These are phyloP conservation scores for Verticillium nonalfalfae DNA, from an alignment of 2,329 filamentous ascomycete genomes.

Conservation along the genomic window DNA sequence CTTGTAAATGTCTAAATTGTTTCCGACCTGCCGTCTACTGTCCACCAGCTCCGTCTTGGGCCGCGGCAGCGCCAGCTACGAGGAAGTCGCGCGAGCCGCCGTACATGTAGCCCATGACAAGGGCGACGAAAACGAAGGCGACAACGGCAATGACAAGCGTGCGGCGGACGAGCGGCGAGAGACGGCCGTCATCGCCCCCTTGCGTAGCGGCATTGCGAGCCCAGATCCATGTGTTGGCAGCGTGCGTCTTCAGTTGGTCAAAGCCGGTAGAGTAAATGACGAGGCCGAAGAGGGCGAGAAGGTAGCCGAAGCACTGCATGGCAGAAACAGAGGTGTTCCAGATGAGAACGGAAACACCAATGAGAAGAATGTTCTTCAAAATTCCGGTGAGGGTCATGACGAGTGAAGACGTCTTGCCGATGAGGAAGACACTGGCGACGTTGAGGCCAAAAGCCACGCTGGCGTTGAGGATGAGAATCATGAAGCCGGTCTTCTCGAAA, in stretches of 20 bases:
- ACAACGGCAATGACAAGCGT: slow-evolving; percentile 13
- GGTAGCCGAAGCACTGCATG: slow-evolving; percentile 73
- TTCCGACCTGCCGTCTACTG: background rate
- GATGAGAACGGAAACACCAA: slow-evolving; percentile 68
- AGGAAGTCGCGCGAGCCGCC: background rate
- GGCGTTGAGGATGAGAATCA: slow-evolving; percentile 67
- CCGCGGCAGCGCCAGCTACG: background rate
- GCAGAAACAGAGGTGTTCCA: slow-evolving; percentile 67
- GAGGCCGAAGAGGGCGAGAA: slow-evolving; percentile 53
- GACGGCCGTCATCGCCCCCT: slow-evolving; percentile 12
- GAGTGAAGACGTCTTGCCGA: slow-evolving; percentile 80
- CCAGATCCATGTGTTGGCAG: slow-evolving; percentile 7
- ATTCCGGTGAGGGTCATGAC: slow-evolving; percentile 83
- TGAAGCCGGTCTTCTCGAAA: slow-evolving; percentile 57
- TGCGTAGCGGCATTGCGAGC: slow-evolving; percentile 11
- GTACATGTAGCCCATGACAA: slow-evolving; percentile 4
- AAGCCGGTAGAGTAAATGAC: slow-evolving; percentile 41
- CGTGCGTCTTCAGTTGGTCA: slow-evolving; percentile 18
- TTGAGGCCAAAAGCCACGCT: slow-evolving; percentile 74
- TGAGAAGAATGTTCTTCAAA: slow-evolving; percentile 81
- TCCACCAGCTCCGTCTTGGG: background rate
- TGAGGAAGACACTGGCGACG: slow-evolving; percentile 80
- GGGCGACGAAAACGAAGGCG: slow-evolving; percentile 9
- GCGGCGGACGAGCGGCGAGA: slow-evolving; percentile 16
- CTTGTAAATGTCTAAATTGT: background rate